A percentile compares a stretch with the other conserved stretches of the same genome.
Evolutionary conservation across 164 flowering plant genomes (phyloP).

Genomic region (Annona cherimola): DNA sequence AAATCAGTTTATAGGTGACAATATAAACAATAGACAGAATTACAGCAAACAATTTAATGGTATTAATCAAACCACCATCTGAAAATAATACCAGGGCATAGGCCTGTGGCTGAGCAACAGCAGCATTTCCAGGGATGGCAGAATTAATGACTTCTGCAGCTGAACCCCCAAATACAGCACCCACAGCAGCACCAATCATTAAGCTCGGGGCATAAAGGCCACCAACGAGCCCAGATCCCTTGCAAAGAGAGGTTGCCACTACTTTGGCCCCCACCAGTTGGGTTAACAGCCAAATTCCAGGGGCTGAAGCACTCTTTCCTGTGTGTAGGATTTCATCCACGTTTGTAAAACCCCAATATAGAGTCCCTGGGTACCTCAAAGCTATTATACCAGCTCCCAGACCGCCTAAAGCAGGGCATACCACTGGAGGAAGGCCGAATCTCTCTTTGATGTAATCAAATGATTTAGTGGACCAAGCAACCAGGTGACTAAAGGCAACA

Average conservation of each 20-base stretch:
- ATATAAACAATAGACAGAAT: neutral
- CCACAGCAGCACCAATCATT: slow-evolving; percentile 99
- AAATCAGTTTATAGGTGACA: neutral
- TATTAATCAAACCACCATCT: neutral
- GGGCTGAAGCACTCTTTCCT: slow-evolving; percentile 96
- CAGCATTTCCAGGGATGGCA: slow-evolving; percentile 94
- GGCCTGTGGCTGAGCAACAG: slow-evolving; percentile 99
- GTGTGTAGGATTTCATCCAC: slow-evolving; percentile 97
- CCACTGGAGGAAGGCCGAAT: slow-evolving; percentile 77
- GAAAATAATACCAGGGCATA: slow-evolving; percentile 73
- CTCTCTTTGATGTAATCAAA: slow-evolving; percentile 75
- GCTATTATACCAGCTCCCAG: slow-evolving; percentile 97
- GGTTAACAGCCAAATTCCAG: slow-evolving; percentile 90
- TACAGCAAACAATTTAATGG: neutral
- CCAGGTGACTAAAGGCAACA: slow-evolving; percentile 82
- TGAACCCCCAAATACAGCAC: slow-evolving; percentile 97
- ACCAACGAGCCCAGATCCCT: slow-evolving; percentile 98
- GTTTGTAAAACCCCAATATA: slow-evolving; percentile 99
- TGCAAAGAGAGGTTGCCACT: slow-evolving; percentile 93
- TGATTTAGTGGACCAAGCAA: slow-evolving; percentile 67
- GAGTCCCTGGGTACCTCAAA: slow-evolving; percentile 89
- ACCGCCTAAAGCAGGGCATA: slow-evolving; percentile 95
- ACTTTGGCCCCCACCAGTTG: slow-evolving; percentile 95
- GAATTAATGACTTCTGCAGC: slow-evolving; percentile 90
- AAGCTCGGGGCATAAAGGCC: slow-evolving; percentile 99